These are phyloP conservation scores for Annulohypoxylon stygium DNA, from an alignment of 495 filamentous ascomycete species.

Conservation along the genomic window DNA sequence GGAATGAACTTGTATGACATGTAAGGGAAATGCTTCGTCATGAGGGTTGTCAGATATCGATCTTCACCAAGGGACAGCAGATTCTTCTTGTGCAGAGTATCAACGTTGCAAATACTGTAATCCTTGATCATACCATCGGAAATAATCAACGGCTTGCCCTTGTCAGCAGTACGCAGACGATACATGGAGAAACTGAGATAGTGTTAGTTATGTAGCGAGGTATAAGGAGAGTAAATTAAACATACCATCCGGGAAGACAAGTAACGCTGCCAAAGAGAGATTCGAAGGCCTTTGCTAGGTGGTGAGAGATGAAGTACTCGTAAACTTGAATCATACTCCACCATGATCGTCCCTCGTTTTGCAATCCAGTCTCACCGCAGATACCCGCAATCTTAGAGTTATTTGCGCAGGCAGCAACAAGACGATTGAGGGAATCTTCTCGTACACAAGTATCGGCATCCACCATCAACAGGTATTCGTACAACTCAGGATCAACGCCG, in stretches of 20 bases:
- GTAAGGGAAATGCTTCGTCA: conserved; percentile 95
- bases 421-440: conserved; percentile 90
- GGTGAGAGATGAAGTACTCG: conserved; percentile 97
- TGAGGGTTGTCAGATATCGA: conserved; percentile 95
- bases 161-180: conserved; percentile 90
- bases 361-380: conserved; percentile 95
- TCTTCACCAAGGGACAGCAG: conserved; percentile 94
- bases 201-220: conserved; percentile 49
- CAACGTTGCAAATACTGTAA: conserved; percentile 87
- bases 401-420: conserved; percentile 93
- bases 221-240: conserved; percentile 34
- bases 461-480: conserved; percentile 97
- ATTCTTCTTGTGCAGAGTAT: conserved; percentile 99
- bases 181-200: conserved; percentile 94
- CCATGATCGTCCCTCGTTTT: conserved; percentile 94
- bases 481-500: conserved; percentile 95
- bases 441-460: conserved; percentile 97
- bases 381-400: conserved; percentile 97
- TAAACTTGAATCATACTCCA: conserved; percentile 99
- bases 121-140: conserved; percentile 86
- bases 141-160: conserved; percentile 91
- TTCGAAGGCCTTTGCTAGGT: conserved; percentile 94
- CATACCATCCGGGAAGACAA: conserved; percentile 98
- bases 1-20: conserved; percentile 98
- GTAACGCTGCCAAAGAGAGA: conserved; percentile 95